phyloP scores from a whole-genome alignment of 805 yeast genomes.

The Candida caryicola region DNA sequence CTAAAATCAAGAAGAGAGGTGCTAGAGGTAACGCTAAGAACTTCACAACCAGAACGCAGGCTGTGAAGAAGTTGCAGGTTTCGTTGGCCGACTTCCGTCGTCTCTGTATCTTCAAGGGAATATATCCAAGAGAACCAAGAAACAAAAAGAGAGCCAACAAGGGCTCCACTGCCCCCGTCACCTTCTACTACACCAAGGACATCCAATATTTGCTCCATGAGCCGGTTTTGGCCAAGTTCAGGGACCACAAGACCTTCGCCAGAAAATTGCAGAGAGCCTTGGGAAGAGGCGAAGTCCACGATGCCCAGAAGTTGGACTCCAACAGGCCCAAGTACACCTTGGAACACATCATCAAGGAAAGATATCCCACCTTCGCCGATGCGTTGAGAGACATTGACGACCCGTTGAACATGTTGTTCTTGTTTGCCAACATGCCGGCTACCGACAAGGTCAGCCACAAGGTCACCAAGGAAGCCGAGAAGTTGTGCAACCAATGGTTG shows the following conservation, averaged over 20 bases:
- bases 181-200: conserved; percentile 91
- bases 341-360: conserved; percentile 88
- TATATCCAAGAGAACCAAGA: conserved; percentile 94
- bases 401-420: conserved; percentile 89
- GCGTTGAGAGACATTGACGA: conserved; percentile 93
- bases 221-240: conserved; percentile 84
- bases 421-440: conserved; percentile 94
- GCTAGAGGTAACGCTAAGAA: conserved; percentile 86
- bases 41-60: conserved; percentile 91
- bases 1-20: conserved; percentile 78
- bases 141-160: conserved; percentile 95
- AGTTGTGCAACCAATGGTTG: conserved; percentile 89
- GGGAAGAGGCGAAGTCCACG: conserved; percentile 86
- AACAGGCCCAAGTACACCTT: conserved; percentile 81
- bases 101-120: conserved; percentile 95
- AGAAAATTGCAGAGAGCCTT: conserved; percentile 85
- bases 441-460: conserved; percentile 76
- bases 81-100: conserved; percentile 96
- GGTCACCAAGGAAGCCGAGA: conserved; percentile 84
- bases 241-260: conserved; percentile 94
- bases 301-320: conserved; percentile 81
- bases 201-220: conserved; percentile 94
- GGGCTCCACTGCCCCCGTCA: conserved; percentile 95
- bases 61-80: conserved; percentile 85
- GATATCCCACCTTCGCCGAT: conserved; percentile 91